These are phyloP conservation scores for Ajuga reptans DNA, from an alignment of 305 asterid species.

Conservation along the genomic window DNA sequence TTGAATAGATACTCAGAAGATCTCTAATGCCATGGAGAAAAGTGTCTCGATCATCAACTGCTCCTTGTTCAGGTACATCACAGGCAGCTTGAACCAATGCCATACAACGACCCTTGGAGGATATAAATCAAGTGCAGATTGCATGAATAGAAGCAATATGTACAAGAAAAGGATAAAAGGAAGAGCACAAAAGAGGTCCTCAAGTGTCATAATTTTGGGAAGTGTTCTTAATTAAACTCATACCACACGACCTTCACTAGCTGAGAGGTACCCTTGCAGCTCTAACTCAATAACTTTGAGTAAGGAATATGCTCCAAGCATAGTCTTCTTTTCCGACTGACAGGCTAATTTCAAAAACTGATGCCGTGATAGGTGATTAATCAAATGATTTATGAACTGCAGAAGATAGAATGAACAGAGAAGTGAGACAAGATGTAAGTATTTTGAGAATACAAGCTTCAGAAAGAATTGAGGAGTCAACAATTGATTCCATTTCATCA, in stretches of 20 bases:
- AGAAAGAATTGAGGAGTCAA: conserved; percentile 12
- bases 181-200: not conserved
- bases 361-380: conserved; percentile 81
- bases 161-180: not conserved
- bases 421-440: conserved; percentile 17
- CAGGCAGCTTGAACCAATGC: conserved; percentile 80
- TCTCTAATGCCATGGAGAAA: conserved; percentile 93
- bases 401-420: conserved; percentile 17
- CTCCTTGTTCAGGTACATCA: conserved; percentile 94
- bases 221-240: conserved; percentile 10
- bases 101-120: conserved; percentile 58
- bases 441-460: not conserved
- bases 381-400: conserved; percentile 88
- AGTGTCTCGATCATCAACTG: conserved; percentile 92
- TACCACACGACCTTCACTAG: conserved; percentile 88
- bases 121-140: conserved; percentile 19
- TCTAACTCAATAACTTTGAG: conserved; percentile 87
- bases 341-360: conserved; percentile 87
- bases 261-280: conserved; percentile 84
- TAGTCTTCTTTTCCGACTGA: conserved; percentile 86
- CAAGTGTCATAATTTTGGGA: not conserved
- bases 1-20: conserved; percentile 89
- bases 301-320: conserved; percentile 87
- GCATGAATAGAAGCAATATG: not conserved
- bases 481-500: conserved; percentile 2